Evolutionary conservation across 805 yeast genomes (phyloP).

Genomic region (Komagataella phaffii): DNA sequence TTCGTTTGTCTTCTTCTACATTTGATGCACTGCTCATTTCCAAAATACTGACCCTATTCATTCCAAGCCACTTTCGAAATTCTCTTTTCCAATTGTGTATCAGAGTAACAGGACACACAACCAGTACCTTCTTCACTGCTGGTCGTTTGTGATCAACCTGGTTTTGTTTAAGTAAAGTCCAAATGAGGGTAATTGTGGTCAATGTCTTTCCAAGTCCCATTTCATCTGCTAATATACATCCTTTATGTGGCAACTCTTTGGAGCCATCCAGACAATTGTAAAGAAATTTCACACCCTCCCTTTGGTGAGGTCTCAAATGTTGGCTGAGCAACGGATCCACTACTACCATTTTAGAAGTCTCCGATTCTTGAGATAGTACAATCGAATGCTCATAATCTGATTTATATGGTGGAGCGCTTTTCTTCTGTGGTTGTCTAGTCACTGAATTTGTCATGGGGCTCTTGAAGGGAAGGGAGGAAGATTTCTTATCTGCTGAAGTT

Average conservation of each 20-base stretch:
- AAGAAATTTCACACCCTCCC: conserved; percentile 70
- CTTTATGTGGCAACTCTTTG: conserved; percentile 34
- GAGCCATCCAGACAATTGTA: conserved; percentile 72
- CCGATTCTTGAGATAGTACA: not conserved
- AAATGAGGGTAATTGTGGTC: conserved; percentile 69
- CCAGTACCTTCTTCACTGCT: conserved; percentile 43
- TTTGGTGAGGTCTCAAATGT: conserved; percentile 70
- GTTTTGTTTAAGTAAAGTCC: conserved; percentile 68
- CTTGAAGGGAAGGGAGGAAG: not conserved
- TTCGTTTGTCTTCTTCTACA: conserved; percentile 39
- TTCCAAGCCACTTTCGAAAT: conserved; percentile 78
- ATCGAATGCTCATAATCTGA: not conserved
- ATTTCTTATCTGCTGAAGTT: not conserved
- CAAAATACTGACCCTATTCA: conserved; percentile 50
- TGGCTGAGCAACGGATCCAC: conserved; percentile 45
- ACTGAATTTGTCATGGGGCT: not conserved
- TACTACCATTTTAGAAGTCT: conserved; percentile 25
- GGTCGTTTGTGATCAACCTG: conserved; percentile 27
- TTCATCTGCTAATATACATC: conserved; percentile 88
- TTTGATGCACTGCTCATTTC: conserved; percentile 37
- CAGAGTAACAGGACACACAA: conserved; percentile 87
- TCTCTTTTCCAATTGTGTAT: conserved; percentile 82
- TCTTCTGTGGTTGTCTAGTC: conserved; percentile 12
- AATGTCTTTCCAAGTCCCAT: conserved; percentile 94
- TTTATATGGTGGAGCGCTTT: not conserved